Evolutionary conservation across 371 early-diverging fungal species (phyloP), one percentile per base, ranked within the genome.

Genomic region (Mucor lusitanicus): DNA sequence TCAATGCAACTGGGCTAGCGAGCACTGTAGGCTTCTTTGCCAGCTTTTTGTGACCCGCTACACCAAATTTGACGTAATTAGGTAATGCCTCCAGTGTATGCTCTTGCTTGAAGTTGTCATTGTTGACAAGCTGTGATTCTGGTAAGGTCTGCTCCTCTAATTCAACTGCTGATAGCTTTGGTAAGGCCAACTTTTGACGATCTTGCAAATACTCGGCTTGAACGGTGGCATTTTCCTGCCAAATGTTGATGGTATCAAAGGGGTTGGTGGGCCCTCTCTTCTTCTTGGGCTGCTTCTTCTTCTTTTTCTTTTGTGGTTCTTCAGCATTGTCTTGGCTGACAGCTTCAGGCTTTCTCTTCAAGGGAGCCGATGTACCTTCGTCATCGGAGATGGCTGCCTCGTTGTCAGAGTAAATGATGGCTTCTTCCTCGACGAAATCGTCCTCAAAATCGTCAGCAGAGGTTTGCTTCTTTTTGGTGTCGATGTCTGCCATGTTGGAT

Each of bases 361-460:
- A 73, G 13, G 63, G 61, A 3, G 57, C 35, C 17, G 67, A 68
- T 15, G 74, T 33, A 15, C 42, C 64, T 25, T 71, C 73, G 6
- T 64, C 53, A 39, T 69, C 76, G 59, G 69, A 76, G 15, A 67
- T 63, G 0, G 68, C 83, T 35, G 65, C 61, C 8, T 81, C 81
- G 17, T 73, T 79, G 59, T 76, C 82, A 19, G 82, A 71, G 55
- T 74, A 74, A 25, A 81, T 69, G n/a, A 63, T 15, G 17, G 72
- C 71, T 33, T 80, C 81, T 44, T 88, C 89, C 13, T 79, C 75
- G 35, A 80, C 80, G 64, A 88, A 91, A 68, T 89, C 91, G 65
- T 91, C 90, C 56, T 88, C 89, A 37, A 91, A 77, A 8, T 84
- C 85, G 63, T 90, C 91, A 32, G 85, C 90, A n/a, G 87, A 74